phyloP scores from a whole-genome alignment of 2,329 filamentous ascomycete species.

The Fusarium newnesense region DNA sequence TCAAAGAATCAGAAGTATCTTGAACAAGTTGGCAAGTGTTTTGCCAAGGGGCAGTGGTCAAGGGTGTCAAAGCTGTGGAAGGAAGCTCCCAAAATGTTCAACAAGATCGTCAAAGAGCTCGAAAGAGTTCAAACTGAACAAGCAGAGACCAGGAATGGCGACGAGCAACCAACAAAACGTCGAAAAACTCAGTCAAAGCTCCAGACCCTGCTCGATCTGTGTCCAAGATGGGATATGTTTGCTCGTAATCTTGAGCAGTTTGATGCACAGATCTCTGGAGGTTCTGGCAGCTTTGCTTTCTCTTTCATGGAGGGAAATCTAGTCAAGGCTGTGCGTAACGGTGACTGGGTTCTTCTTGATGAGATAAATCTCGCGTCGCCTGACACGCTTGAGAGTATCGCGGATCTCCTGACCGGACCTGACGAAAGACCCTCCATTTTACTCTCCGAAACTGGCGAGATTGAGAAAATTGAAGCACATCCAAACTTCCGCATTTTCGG shows the following conservation, averaged over 20 bases:
- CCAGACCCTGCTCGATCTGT: constrained; percentile 66
- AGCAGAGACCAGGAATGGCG: constrained; percentile 47
- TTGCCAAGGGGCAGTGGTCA: constrained; percentile 87
- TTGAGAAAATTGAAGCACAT: constrained; percentile 89
- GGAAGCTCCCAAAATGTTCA: constrained; percentile 88
- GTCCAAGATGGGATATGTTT: constrained; percentile 83
- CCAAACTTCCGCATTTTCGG: constrained; percentile 95
- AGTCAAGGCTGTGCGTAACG: constrained; percentile 93
- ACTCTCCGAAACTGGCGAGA: constrained; percentile 91
- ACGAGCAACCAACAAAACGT: constrained; percentile 74
- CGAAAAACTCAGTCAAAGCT: constrained; percentile 75
- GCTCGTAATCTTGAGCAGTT: constrained; percentile 79
- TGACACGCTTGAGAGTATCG: constrained; percentile 93
- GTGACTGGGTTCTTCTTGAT: constrained; percentile 96
- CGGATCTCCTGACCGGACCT: constrained; percentile 82
- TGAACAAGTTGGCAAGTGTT: constrained; percentile 80
- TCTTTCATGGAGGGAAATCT: constrained; percentile 97
- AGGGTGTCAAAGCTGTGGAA: constrained; percentile 87
- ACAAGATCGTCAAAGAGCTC: constrained; percentile 71
- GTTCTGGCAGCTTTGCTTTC: constrained; percentile 85
- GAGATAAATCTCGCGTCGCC: constrained; percentile 97
- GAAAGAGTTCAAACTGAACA: constrained; percentile 56
- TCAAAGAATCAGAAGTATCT: constrained; percentile 91
- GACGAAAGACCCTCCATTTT: constrained; percentile 82
- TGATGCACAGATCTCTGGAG: constrained; percentile 79